Conservation (phyloP, 169 alveolate genomes). For the Blepharisma undulans region DNA sequence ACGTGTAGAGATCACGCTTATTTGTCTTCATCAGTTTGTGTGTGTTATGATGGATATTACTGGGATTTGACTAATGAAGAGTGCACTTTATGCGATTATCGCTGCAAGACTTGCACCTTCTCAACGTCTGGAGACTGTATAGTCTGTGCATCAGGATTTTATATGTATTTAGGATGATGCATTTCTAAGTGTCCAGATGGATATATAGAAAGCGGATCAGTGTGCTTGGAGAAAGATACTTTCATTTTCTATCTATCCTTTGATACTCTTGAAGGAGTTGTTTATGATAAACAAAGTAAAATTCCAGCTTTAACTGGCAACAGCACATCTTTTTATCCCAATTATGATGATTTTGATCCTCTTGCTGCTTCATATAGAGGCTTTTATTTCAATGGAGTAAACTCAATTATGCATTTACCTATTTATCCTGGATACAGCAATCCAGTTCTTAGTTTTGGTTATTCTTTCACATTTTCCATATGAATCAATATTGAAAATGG, state of each 20-base stretch:
- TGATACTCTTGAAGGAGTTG: background rate
- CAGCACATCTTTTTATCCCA: background rate
- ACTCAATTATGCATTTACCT: background rate
- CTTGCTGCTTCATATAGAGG: background rate
- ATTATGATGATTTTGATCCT: constrained; percentile 9
- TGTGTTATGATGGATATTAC: background rate
- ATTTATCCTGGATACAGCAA: background rate
- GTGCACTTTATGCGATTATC: background rate
- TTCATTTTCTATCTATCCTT: background rate
- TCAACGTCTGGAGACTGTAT: background rate
- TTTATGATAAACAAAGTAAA: background rate
- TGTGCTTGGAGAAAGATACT: background rate
- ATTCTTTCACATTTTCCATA: background rate
- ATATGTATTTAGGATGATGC: background rate
- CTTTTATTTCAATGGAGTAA: background rate
- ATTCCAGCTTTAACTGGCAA: background rate
- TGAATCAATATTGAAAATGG: background rate
- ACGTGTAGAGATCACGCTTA: background rate
- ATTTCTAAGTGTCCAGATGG: background rate
- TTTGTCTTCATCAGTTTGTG: background rate
- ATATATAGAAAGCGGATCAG: background rate
- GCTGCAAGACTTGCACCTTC: background rate
- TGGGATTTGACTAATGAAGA: background rate
- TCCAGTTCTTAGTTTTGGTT: background rate
- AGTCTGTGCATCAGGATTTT: background rate